These are phyloP conservation scores for Gossypium laxum DNA, from an alignment of 441 rosid species.

Conservation along the genomic window DNA sequence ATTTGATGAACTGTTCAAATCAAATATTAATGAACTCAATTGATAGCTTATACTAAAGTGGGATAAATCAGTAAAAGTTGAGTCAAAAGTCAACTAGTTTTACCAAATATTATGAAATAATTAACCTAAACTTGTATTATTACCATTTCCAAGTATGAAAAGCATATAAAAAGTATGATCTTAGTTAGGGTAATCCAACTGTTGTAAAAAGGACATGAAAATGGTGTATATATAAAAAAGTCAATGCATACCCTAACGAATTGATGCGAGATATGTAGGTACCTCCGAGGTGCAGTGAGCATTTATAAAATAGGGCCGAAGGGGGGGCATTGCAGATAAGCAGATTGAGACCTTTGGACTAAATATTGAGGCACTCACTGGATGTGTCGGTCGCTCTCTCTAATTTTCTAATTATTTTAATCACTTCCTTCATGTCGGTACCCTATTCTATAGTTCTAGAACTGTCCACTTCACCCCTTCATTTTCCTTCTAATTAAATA, in stretches of 20 bases:
- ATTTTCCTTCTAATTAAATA: neutral
- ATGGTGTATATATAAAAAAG: neutral
- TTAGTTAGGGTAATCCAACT: neutral
- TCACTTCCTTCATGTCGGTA: neutral
- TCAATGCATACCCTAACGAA: neutral
- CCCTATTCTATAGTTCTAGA: neutral
- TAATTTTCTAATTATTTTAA: neutral
- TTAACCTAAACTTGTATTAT: neutral
- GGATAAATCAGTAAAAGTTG: neutral
- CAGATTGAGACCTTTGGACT: neutral
- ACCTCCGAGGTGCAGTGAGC: neutral
- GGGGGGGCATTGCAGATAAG: neutral
- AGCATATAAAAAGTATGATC: neutral
- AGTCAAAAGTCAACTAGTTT: neutral
- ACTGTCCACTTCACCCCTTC: neutral
- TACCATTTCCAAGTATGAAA: neutral
- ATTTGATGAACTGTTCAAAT: no score
- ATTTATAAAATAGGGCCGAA: neutral
- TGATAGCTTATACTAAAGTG: neutral
- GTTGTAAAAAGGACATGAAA: neutral
- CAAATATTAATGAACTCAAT: no score
- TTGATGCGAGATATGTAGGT: neutral
- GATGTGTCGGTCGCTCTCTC: neutral
- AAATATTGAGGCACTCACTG: neutral
- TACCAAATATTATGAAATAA: neutral